Evolutionary conservation across 2,329 filamentous ascomycete species (phyloP), one percentile per base, ranked within the genome.

Genomic region (Colletotrichum sp.): DNA sequence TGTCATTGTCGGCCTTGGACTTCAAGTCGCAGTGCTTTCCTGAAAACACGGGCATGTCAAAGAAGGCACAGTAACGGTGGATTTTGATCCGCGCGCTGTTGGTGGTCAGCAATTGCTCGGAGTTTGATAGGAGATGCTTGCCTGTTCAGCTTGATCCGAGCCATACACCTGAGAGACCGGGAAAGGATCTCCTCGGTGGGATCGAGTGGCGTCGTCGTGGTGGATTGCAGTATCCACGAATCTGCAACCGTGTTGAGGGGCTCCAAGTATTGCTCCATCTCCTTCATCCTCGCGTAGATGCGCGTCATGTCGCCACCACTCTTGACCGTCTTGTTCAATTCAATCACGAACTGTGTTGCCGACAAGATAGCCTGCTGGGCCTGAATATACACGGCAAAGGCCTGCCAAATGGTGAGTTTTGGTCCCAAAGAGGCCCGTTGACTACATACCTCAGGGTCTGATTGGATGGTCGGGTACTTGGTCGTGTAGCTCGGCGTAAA

Each of bases 1-100:
- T 78, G 6, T 66, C 66, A 2, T 78, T 73, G 18, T 81, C 82
- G 3, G 78, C 70, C 34, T 80, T 82, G 38, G 82, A 81, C 70
- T 83, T 83, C 16, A 90, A 83, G 72, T 90, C 88, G 79, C 88
- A 90, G 77, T 89, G 86, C 70, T 87, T 88, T 32, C 84, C 83
- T 0, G 84, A 82, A 78, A 90, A 90, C 24, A 90, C 83, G 4
- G 88, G 88, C 8, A 86, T 81, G 76, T 90, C 88, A 60, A 84
- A 86, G 79, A 90, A 90, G 10, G 88, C 88, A 76, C 84, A 86
- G 78, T 89, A 89, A 2, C 88, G 85, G 76, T 90, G 88, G 5
- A 89, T 79, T 77, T 90, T 90, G 77, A 89, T 89, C 16, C 88
- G 82, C 13, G 88, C 88, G 79, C 88, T 89, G 62, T 36, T 30